Base-by-base conservation (phyloP, 805 yeast genomes). In the Torulaspora gathmanii region DNA sequence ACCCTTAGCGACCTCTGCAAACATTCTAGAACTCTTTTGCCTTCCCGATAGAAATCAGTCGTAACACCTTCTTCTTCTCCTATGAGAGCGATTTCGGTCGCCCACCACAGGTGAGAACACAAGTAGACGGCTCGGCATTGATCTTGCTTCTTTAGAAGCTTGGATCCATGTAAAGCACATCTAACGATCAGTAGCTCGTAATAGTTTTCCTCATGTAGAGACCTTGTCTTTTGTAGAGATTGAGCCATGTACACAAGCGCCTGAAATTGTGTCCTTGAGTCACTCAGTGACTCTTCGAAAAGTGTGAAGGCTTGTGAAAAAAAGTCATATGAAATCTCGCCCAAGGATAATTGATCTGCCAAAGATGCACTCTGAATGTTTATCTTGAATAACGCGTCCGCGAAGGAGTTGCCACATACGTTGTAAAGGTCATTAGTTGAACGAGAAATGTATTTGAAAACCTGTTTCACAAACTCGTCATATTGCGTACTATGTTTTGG, bases 31-130 rank as follows among this genome's bases (percentile, higher is more conserved):
- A 91, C 96, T 29, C 95, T 72, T 58, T 86, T 86, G 29, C 77
- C 78, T 48, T 72, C 76, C 38, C 77, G 59, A 58, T 67, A 70
- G 47, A 70, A 67, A 26, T 57, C 62, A 12, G 66, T 61, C 1
- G 66, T 70, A 19, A 66, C 67, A 20, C 72, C 75, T 45, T 71
- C 77, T 44, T 68, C 71, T 47, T 73, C 76, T 5, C 70, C 77
- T 44, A 65, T 56, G 1, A 65, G 71, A 16, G 74, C 70, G 13
- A 73, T 74, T 48, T 85, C 89, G 19, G 83, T 80, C 58, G 91
- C 84, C 93, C 95, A 86, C 96, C 96, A 93, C 39, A 93, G 68
- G 65, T 93, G 97, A 1, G 95, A 82, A 34, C 96, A 90, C 41
- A 79, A 67, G 61, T 85, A 87, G 3, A 65, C 95, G 0, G 95